Percentiles rank a stretch among this genome's conserved stretches.
Evolutionary conservation across 495 filamentous ascomycete species (phyloP).

Genomic region (Xylaria grammica): DNA sequence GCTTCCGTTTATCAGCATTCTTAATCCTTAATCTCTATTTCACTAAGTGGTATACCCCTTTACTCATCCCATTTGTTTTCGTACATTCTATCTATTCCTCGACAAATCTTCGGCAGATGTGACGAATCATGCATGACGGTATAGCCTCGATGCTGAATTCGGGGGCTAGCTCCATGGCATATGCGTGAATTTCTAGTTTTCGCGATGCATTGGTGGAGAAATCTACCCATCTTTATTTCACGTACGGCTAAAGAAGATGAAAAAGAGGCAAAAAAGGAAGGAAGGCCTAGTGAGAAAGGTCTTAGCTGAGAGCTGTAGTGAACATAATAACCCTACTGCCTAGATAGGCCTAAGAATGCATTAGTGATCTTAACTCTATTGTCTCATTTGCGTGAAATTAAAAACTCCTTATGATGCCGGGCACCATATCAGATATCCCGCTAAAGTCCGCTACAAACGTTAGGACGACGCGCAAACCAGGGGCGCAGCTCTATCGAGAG

Average conservation of each 20-base stretch:
- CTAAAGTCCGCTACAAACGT: too few species aligned
- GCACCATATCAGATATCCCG: too few species aligned
- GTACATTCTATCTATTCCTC: background rate
- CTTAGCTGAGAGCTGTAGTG: background rate
- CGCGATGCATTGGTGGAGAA: background rate
- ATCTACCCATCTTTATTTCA: background rate
- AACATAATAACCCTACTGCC: background rate
- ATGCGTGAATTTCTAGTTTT: conserved; percentile 8
- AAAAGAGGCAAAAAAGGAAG: background rate
- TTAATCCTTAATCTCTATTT: background rate
- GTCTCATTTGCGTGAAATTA: too few species aligned
- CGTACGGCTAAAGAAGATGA: background rate
- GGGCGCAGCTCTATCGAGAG: too few species aligned
- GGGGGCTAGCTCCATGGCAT: background rate
- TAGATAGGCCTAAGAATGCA: background rate
- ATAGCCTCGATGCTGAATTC: background rate
- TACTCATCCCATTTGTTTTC: background rate
- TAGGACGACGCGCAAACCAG: too few species aligned
- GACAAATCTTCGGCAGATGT: background rate
- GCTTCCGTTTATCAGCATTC: background rate
- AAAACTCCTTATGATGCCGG: too few species aligned
- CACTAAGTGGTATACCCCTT: background rate
- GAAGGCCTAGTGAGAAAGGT: background rate
- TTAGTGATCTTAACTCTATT: background rate
- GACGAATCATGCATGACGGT: background rate